phyloP scores from a whole-genome alignment of 208 protist species.

The Crithidia brevicula region DNA sequence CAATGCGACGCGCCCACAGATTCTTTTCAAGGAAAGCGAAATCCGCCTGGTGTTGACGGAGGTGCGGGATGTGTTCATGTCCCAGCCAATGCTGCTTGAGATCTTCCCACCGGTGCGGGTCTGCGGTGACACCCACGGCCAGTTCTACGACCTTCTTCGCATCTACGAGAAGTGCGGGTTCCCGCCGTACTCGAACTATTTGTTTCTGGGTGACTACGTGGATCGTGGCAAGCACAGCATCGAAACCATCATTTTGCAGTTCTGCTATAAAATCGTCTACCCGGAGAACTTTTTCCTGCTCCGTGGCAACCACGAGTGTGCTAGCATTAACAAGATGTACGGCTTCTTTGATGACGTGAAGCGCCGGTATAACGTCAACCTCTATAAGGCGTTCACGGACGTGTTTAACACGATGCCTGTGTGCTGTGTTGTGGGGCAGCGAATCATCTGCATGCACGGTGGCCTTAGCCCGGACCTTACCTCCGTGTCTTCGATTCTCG shows the following conservation, averaged over 20 bases:
- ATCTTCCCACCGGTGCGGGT: conserved; percentile 87
- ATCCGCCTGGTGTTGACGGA: conserved; percentile 66
- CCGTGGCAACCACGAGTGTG: conserved; percentile 99
- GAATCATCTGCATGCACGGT: conserved; percentile 99
- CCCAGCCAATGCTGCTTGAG: conserved; percentile 91
- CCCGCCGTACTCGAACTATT: conserved; percentile 99
- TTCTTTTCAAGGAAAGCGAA: conserved; percentile 87
- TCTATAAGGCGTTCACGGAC: conserved; percentile 99
- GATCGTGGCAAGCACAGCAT: conserved; percentile 98
- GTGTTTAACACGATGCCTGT: conserved; percentile 99
- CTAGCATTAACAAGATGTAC: conserved; percentile 98
- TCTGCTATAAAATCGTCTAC: conserved; percentile 97
- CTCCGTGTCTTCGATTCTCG: conserved; percentile 92
- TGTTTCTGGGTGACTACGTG: conserved; percentile 99
- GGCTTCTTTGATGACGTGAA: conserved; percentile 99
- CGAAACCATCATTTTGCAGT: conserved; percentile 92
- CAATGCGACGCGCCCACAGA: conserved; percentile 60
- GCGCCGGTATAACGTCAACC: conserved; percentile 93
- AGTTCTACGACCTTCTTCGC: conserved; percentile 99
- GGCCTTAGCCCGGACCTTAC: conserved; percentile 98
- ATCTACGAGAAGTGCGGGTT: conserved; percentile 99
- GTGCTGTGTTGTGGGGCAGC: conserved; percentile 98
- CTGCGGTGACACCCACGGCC: conserved; percentile 98
- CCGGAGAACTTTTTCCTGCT: conserved; percentile 99
- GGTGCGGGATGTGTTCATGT: conserved; percentile 90